Percentiles rank a stretch among this genome's conserved stretches.
phyloP scores from a whole-genome alignment of 352 stramenopile genomes.

The Peronospora farinosa region DNA sequence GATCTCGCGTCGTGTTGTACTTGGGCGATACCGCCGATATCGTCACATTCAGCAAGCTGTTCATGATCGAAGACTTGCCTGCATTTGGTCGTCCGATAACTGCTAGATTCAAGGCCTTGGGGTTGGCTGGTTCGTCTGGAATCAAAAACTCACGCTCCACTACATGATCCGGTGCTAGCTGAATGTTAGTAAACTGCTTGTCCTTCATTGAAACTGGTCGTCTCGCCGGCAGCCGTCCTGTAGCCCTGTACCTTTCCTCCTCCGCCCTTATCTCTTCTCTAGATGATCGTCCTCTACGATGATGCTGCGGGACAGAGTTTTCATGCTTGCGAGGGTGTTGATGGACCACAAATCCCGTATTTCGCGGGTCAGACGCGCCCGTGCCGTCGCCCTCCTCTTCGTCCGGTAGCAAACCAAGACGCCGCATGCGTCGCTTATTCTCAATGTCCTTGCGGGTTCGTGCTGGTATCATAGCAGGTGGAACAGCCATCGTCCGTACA shows the following conservation, averaged over 20 bases:
- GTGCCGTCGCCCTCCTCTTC: conserved; percentile 24
- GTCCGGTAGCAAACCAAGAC: conserved; percentile 43
- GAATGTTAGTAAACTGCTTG: conserved; percentile 71
- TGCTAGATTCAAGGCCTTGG: conserved; percentile 65
- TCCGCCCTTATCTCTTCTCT: conserved; percentile 18
- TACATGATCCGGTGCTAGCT: conserved; percentile 52
- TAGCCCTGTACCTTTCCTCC: conserved; percentile 11
- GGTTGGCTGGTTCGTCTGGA: conserved; percentile 59
- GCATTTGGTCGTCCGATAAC: conserved; percentile 84
- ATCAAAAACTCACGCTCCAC: conserved; percentile 67
- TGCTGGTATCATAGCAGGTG: conserved; percentile 32
- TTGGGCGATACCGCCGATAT: conserved; percentile 83
- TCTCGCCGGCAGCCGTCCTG: conserved; percentile 23
- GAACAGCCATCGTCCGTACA: conserved; percentile 26
- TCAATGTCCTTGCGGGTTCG: conserved; percentile 42
- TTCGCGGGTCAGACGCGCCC: conserved; percentile 17
- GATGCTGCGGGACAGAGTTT: conserved; percentile 12
- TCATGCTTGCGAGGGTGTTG: conserved; percentile 7
- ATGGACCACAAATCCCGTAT: conserved; percentile 22
- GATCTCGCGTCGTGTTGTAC: conserved; percentile 84
- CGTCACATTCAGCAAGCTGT: conserved; percentile 67
- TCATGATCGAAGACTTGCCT: conserved; percentile 85
- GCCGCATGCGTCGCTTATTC: conserved; percentile 56
- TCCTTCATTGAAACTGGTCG: conserved; percentile 41
- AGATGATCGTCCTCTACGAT: conserved; percentile 17